phyloP scores from a whole-genome alignment of 2,329 filamentous ascomycete species.

The Microcyclospora pomicola region DNA sequence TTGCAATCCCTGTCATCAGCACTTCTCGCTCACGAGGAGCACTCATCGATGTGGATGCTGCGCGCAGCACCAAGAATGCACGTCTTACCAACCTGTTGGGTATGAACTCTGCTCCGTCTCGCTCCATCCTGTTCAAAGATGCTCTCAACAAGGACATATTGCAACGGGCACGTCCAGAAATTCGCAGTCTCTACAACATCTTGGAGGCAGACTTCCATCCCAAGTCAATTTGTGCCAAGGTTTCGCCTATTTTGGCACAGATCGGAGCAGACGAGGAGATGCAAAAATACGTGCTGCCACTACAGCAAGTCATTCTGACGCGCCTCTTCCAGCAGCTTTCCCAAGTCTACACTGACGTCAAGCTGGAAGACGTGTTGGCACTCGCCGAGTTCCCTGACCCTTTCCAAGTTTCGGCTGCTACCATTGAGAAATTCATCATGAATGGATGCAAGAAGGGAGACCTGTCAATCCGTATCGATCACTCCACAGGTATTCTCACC shows the following conservation, averaged over 20 bases:
- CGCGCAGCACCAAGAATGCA: slow-evolving; percentile 96
- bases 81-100: slow-evolving; percentile 90
- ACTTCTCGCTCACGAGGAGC: slow-evolving; percentile 90
- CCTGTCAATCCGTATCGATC: slow-evolving; percentile 87
- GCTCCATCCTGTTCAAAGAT: slow-evolving; percentile 86
- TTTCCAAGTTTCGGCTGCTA: slow-evolving; percentile 79
- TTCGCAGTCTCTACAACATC: slow-evolving; percentile 94
- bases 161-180: slow-evolving; percentile 84
- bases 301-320: slow-evolving; percentile 97
- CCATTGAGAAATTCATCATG: slow-evolving; percentile 99
- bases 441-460: slow-evolving; percentile 99
- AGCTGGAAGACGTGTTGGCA: slow-evolving; percentile 82
- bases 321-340: slow-evolving; percentile 97
- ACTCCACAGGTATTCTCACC: slow-evolving; percentile 85
- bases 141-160: slow-evolving; percentile 88
- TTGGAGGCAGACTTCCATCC: slow-evolving; percentile 98
- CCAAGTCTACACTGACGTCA: slow-evolving; percentile 96
- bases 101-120: slow-evolving; percentile 80
- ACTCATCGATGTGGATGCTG: slow-evolving; percentile 92
- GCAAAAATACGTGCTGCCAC: slow-evolving; percentile 88
- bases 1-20: slow-evolving; percentile 98
- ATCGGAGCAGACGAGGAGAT: slow-evolving; percentile 91
- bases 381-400: slow-evolving; percentile 93
- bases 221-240: slow-evolving; percentile 97
- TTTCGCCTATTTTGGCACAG: slow-evolving; percentile 85